A percentile compares a stretch with the other conserved stretches of the same genome.
Evolutionary conservation across 2,329 filamentous ascomycete species (phyloP).

Genomic region (Botrytis aclada): DNA sequence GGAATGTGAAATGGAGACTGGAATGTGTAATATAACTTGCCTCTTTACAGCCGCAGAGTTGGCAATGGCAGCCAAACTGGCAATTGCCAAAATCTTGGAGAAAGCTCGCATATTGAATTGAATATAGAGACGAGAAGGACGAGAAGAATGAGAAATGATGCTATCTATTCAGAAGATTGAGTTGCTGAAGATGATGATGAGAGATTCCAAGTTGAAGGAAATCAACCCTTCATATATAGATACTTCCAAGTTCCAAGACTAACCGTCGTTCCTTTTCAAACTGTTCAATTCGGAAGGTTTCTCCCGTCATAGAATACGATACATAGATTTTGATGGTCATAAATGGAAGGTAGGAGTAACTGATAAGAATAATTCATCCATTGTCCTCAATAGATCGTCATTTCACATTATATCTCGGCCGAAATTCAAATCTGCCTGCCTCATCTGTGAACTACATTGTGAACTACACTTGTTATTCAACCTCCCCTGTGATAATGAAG

Average conservation of each 20-base stretch:
- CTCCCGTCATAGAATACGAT: no score
- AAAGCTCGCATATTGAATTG: constrained; percentile 9
- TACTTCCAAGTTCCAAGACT: not conserved
- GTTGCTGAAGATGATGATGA: not conserved
- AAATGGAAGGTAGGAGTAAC: not conserved
- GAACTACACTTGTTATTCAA: no score
- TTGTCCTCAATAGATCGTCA: not conserved
- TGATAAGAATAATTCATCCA: not conserved
- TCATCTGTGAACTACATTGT: not conserved
- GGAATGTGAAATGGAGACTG: no score
- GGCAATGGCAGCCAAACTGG: constrained; percentile 19
- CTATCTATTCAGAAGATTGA: not conserved
- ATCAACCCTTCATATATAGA: not conserved
- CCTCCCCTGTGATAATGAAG: not conserved
- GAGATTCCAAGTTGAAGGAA: not conserved
- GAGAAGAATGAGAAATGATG: not conserved
- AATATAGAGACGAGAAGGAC: not conserved
- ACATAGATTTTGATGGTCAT: not conserved
- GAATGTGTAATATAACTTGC: no score
- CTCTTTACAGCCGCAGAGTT: constrained; percentile 21
- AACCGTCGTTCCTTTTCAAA: not conserved
- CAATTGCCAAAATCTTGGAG: constrained; percentile 11
- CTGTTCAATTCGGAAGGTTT: not conserved
- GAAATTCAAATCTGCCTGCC: not conserved
- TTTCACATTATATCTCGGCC: not conserved